Percentiles rank a stretch among this genome's conserved stretches.
phyloP scores from a whole-genome alignment of 495 filamentous ascomycete species.

The Penicillium simplicissimum region DNA sequence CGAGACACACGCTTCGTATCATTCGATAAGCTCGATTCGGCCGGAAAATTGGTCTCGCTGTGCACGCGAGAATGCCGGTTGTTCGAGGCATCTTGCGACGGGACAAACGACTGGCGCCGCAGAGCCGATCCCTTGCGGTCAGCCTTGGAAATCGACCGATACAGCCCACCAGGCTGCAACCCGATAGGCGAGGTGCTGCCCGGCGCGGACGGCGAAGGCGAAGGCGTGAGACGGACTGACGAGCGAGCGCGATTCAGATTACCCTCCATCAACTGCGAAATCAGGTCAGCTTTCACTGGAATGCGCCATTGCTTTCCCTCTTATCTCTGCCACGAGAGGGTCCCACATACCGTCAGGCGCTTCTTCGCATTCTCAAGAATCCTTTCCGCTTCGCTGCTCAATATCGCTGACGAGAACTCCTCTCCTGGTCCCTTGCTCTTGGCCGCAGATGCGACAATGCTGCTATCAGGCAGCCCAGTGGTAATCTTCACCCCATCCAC shows the following conservation, averaged over 20 bases:
- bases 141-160: slow-evolving; percentile 44
- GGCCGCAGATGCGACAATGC: slow-evolving; percentile 25
- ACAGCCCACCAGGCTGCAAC: slow-evolving; percentile 33
- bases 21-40: slow-evolving; percentile 32
- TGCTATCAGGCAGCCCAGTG: slow-evolving; percentile 12
- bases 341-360: slow-evolving; percentile 71
- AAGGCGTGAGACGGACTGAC: slow-evolving; percentile 62
- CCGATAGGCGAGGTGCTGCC: slow-evolving; percentile 22
- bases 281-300: slow-evolving; percentile 13
- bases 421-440: slow-evolving; percentile 44
- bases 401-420: slow-evolving; percentile 64
- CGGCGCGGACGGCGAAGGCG: slow-evolving; percentile 48
- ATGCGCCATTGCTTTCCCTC: not conserved
- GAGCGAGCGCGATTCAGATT: slow-evolving; percentile 80
- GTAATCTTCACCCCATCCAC: not conserved
- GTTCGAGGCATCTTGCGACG: slow-evolving; percentile 37
- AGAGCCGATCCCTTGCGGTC: slow-evolving; percentile 40
- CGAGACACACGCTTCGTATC: slow-evolving; percentile 36
- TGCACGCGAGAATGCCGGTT: slow-evolving; percentile 57
- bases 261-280: slow-evolving; percentile 79
- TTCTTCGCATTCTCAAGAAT: slow-evolving; percentile 91
- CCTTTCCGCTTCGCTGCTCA: slow-evolving; percentile 81
- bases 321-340: not conserved
- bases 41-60: slow-evolving; percentile 57
- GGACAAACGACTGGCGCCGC: slow-evolving; percentile 41